Evolutionary conservation across 2,329 filamentous ascomycete genomes (phyloP), one percentile per base, ranked within the genome.

Genomic region (Tolypocladium tundrense): DNA sequence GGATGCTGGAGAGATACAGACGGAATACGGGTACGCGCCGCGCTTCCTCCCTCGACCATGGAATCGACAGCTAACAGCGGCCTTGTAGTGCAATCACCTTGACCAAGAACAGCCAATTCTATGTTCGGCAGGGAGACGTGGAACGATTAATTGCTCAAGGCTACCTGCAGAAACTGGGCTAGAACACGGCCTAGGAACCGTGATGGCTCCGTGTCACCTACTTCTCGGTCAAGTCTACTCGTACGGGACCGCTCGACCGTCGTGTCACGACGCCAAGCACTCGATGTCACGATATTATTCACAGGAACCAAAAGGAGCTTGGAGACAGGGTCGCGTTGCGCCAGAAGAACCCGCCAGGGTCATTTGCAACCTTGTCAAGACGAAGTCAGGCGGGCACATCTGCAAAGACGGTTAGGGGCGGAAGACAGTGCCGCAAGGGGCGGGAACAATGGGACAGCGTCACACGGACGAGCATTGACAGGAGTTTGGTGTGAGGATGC

Each of bases 51-150:
- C 11, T 19, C 8, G 19, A 37, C 4, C 1, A n/a, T 13, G n/a
- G 8, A 3, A 19, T 11, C 19, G 35, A 27, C 16, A 40, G 54
- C 66, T 70, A 43, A 70, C 60, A 11, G 35, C 33, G 14, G 13
- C 43, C 27, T 37, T 69, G 63, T 65, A 96, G 91, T 19, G 90
- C 92, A 14, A 97, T 99, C 67, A 97, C 89, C 60, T 81, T 99
- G 76, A 96, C 91, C 42, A 97, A 96, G 74, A 97, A 99, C 73
- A 97, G 92, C 68, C 94, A 99, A 70, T 96, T 99, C 69, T 97
- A 95, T 69, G 94, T 99, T 43, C 85, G 93, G 53, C 91, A 97
- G 69, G 93, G 91, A 31, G 94, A 99, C 74, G 94, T 99, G 8
- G 94, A 99, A 74, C 84, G 92, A 55, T 73, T 99, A 65, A 97